phyloP scores from a whole-genome alignment of 1,284 basidiomycete species.

The Irpex lacteus region DNA sequence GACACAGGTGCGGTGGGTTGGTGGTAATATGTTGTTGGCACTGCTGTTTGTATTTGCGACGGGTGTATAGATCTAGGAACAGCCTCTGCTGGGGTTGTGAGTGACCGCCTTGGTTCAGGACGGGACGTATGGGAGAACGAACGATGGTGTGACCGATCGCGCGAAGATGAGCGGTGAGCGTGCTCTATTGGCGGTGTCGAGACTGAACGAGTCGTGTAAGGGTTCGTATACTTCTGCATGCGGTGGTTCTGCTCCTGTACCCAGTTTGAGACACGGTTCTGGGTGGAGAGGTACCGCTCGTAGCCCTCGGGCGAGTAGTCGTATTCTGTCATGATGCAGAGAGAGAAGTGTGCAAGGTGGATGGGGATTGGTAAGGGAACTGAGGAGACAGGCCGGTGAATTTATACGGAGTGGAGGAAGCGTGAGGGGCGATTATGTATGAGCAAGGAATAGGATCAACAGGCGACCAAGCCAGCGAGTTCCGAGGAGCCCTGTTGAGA shows the following conservation, averaged over 20 bases:
- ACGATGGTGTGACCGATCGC: conserved; percentile 13
- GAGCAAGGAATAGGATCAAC: neutral
- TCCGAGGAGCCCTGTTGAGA: neutral
- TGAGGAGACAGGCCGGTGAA: neutral
- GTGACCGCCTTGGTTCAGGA: conserved; percentile 9
- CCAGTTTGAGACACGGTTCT: conserved; percentile 43
- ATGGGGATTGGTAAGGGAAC: neutral
- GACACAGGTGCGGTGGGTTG: neutral
- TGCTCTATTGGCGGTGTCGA: conserved; percentile 11
- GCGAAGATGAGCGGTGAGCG: conserved; percentile 7
- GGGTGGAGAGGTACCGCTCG: conserved; percentile 41
- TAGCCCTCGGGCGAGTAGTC: conserved; percentile 52
- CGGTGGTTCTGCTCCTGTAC: conserved; percentile 26
- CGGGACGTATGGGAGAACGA: conserved; percentile 1
- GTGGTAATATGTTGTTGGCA: neutral
- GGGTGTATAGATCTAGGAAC: neutral
- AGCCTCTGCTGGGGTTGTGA: conserved; percentile 5
- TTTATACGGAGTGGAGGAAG: neutral
- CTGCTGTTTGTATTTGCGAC: neutral
- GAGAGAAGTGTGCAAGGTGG: neutral
- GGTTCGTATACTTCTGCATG: conserved; percentile 23
- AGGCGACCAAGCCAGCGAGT: neutral
- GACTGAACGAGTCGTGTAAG: conserved; percentile 20
- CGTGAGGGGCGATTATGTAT: neutral
- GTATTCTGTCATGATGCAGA: conserved; percentile 47